Conservation (phyloP, 768 basidiomycete species). For the Suillus plorans region DNA sequence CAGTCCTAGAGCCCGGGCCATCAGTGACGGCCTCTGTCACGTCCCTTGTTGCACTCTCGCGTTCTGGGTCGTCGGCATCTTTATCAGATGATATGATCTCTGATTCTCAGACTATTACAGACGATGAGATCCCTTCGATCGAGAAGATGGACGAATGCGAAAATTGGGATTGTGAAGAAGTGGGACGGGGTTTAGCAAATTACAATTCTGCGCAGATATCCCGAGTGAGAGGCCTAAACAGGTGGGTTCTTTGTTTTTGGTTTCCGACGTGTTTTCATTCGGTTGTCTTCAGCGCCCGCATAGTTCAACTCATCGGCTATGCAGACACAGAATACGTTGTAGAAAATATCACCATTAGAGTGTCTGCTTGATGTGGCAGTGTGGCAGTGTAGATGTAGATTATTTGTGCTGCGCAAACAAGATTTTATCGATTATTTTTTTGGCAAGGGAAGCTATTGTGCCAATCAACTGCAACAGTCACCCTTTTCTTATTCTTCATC, state of each 20-base stretch:
- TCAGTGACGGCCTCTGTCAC: conserved; percentile 46
- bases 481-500: conserved; percentile 4
- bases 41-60: conserved; percentile 44
- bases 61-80: conserved; percentile 37
- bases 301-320: conserved; percentile 83
- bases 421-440: conserved; percentile 6
- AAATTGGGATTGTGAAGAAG: conserved; percentile 78
- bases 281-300: conserved; percentile 58
- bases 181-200: conserved; percentile 92
- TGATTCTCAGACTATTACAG: conserved; percentile 25
- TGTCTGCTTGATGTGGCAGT: conserved; percentile 48
- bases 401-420: conserved; percentile 16
- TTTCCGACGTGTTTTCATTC: conserved; percentile 2
- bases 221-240: conserved; percentile 86
- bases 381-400: conserved; percentile 43
- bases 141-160: conserved; percentile 41
- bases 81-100: conserved; percentile 27
- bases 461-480: conserved; percentile 1
- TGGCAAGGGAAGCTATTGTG: conserved; percentile 1
- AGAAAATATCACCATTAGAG: conserved; percentile 85
- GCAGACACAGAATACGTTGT: conserved; percentile 97
- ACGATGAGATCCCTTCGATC: conserved; percentile 30
- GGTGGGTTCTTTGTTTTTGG: conserved; percentile 49
- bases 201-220: conserved; percentile 94
- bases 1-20: conserved; percentile 41